phyloP scores from a whole-genome alignment of 2,329 filamentous ascomycete genomes.

The Capronia americana region DNA sequence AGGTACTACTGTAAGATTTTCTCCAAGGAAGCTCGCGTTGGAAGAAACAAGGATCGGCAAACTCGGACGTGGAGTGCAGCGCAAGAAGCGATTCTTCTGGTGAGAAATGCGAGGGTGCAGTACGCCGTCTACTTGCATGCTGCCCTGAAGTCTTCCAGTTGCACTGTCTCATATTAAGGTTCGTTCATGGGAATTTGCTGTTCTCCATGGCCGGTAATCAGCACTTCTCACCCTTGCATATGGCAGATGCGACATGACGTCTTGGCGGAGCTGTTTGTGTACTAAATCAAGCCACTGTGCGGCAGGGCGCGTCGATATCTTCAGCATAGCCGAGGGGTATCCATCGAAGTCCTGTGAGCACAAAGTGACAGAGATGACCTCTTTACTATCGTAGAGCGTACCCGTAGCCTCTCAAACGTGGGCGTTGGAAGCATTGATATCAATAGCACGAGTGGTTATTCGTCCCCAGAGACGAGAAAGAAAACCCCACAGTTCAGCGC shows the following conservation, averaged over 20 bases:
- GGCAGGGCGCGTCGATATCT: neutral
- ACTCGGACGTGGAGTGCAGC: neutral
- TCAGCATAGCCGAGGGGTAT: neutral
- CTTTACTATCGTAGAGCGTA: neutral
- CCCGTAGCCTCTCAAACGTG: neutral
- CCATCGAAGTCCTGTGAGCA: neutral
- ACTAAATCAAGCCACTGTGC: slow-evolving; percentile 2
- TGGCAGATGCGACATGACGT: slow-evolving; percentile 18
- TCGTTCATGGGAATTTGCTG: slow-evolving; percentile 10
- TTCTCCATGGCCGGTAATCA: slow-evolving; percentile 12
- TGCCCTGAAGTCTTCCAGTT: neutral
- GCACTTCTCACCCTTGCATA: slow-evolving; percentile 1
- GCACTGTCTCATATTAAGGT: slow-evolving; percentile 6
- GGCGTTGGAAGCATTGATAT: neutral
- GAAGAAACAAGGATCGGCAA: neutral
- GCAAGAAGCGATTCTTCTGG: neutral
- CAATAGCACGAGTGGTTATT: neutral
- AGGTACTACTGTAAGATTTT: too few species aligned
- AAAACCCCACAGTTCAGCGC: neutral
- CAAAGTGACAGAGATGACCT: neutral
- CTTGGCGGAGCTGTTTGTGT: neutral
- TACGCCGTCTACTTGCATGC: neutral
- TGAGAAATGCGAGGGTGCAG: neutral
- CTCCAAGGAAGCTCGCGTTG: neutral
- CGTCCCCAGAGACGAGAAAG: neutral